A percentile compares a stretch with the other conserved stretches of the same genome.
phyloP scores from a whole-genome alignment of 1,139 yeast genomes.

The Suhomyces bolitotheri region DNA sequence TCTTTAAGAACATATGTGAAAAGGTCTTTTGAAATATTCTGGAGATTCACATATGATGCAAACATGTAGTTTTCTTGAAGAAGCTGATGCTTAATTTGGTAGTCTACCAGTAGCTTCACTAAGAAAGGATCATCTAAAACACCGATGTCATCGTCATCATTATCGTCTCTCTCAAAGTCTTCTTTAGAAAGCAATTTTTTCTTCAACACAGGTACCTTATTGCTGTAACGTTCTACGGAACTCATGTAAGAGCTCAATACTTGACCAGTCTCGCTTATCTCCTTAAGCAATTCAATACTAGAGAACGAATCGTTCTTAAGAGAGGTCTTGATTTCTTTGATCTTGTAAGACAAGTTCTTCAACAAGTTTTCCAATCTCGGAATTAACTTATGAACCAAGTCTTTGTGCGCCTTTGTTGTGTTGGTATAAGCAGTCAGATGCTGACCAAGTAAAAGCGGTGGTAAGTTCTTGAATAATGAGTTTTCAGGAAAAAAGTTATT shows the following conservation, averaged over 20 bases:
- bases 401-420: conserved; percentile 34
- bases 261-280: conserved; percentile 44
- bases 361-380: conserved; percentile 42
- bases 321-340: conserved; percentile 45
- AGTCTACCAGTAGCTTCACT: conserved; percentile 41
- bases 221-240: conserved; percentile 38
- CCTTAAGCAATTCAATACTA: conserved; percentile 37
- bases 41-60: conserved; percentile 47
- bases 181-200: conserved; percentile 21
- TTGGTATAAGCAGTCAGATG: conserved; percentile 33
- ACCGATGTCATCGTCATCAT: conserved; percentile 21
- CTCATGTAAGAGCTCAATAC: conserved; percentile 33
- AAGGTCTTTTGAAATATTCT: conserved; percentile 45
- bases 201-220: conserved; percentile 29
- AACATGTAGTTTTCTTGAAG: conserved; percentile 46
- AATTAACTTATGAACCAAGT: conserved; percentile 34
- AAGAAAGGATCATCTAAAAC: conserved; percentile 46
- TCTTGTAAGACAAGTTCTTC: conserved; percentile 40
- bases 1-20: conserved; percentile 43
- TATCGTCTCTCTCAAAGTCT: conserved; percentile 21
- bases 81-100: conserved; percentile 44
- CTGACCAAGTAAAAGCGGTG: conserved; percentile 39
- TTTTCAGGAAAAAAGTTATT: conserved; percentile 47
- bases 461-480: conserved; percentile 36
- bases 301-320: conserved; percentile 48